Base-by-base conservation (phyloP, 2,329 filamentous ascomycete genomes). In the Cercospora brassicicola region DNA sequence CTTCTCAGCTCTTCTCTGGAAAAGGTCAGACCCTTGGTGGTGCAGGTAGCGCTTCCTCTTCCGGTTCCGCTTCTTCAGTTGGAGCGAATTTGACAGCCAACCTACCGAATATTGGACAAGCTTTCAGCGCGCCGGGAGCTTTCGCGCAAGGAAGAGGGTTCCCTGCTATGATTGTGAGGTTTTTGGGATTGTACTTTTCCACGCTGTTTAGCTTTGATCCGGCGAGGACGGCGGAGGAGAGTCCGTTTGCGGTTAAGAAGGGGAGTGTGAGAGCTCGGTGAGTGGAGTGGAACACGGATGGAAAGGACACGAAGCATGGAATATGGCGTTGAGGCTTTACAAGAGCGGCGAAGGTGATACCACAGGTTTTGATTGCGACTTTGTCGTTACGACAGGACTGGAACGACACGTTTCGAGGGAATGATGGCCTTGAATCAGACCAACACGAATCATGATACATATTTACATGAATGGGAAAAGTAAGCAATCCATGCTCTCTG, bases 121-220 rank as follows among this genome's bases (percentile, higher is more conserved):
- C 60, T 30, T 76, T 73, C 62, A 74, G 59, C 66, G 72, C 70
- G 69, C 76, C 77, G 1, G 76, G 69, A 39, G 65, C 69, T 31
- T 77, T 76, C 59, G 70, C 75, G 36, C 76, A 78, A 56, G 75
- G 76, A 1, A 69, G 71, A 59, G 79, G 82, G 0, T 66, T 81
- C 15, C 75, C 77, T 39, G 80, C 82, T 70, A 72, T 77, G 57
- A 68, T 82, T 13, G 78, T 83, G 53, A 73, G 82, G 63, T 84
- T 84, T 66, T 57, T 83, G n/a, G 82, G 79, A 42, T 69, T 84
- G 59, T 84, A 84, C 70, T 71, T 84, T 5, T 76, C 78, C 36
- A 84, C 80, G 64, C 69, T 84, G 64, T 82, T 84, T 62, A 78
- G 79, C 6, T 81, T 84, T 60, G 81, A 84, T 74, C 75, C 80